Evolutionary conservation across 1,284 basidiomycete genomes (phyloP).

Genomic region (Ganoderma boninense): DNA sequence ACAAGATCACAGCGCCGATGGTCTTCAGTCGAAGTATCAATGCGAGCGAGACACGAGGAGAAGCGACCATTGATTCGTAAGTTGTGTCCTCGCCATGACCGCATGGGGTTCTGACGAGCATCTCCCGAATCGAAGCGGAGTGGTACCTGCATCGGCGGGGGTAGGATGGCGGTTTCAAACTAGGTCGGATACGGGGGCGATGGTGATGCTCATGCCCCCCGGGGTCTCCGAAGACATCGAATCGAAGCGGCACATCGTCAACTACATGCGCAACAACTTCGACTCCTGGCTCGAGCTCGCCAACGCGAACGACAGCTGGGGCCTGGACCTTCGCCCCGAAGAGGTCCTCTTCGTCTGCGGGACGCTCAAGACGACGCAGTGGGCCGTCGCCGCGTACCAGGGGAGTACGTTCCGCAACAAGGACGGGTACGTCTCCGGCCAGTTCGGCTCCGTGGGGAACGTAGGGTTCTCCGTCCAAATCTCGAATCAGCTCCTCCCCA

Average conservation of each 20-base stretch:
- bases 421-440: conserved; percentile 1
- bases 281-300: conserved; percentile 35
- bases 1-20: conserved; percentile 13
- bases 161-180: conserved; percentile 10
- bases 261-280: conserved; percentile 26
- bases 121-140: neutral
- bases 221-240: neutral
- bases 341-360: conserved; percentile 32
- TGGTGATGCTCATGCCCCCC: conserved; percentile 19
- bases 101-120: neutral
- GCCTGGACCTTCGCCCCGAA: conserved; percentile 13
- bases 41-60: neutral
- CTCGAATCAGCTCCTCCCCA: conserved; percentile 9
- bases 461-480: conserved; percentile 13
- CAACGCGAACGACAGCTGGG: conserved; percentile 3
- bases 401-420: neutral
- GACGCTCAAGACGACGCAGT: conserved; percentile 26
- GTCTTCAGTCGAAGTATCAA: conserved; percentile 18
- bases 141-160: neutral
- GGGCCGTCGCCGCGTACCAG: conserved; percentile 28
- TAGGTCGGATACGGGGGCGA: conserved; percentile 15
- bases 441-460: conserved; percentile 8
- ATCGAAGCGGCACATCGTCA: conserved; percentile 19
- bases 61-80: neutral
- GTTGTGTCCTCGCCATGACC: neutral